Evolutionary conservation across 1,284 basidiomycete genomes (phyloP).

Genomic region (Wolfiporia cocos): DNA sequence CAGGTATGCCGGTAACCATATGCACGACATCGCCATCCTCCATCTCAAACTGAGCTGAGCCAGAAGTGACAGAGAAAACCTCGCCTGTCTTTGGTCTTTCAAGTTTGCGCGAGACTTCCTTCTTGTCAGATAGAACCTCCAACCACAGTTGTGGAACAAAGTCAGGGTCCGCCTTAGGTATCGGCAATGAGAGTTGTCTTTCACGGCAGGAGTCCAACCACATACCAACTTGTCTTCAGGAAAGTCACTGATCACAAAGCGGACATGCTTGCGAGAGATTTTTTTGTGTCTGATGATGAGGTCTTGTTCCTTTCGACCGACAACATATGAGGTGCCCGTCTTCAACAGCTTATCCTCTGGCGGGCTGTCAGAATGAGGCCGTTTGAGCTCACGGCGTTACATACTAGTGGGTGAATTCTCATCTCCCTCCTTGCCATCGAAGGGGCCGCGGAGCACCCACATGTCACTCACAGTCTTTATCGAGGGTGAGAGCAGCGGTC

Average conservation of each 20-base stretch:
- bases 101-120: not conserved
- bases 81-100: not conserved
- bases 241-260: slow-evolving; percentile 46
- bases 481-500: too few relatives aligned
- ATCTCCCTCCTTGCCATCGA: slow-evolving; percentile 35
- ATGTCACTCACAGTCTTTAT: too few relatives aligned
- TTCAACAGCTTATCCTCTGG: slow-evolving; percentile 60
- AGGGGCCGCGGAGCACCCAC: slow-evolving; percentile 49
- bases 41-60: slow-evolving; percentile 23
- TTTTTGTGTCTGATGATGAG: slow-evolving; percentile 52
- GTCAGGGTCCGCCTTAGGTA: slow-evolving; percentile 11
- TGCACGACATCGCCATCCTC: slow-evolving; percentile 44
- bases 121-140: slow-evolving; percentile 3
- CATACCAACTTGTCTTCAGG: slow-evolving; percentile 48
- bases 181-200: not conserved
- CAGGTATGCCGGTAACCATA: slow-evolving; percentile 35
- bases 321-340: slow-evolving; percentile 39
- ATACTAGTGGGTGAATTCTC: slow-evolving; percentile 33
- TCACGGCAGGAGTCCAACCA: slow-evolving; percentile 7
- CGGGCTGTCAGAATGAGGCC: not conserved
- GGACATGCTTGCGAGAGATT: slow-evolving; percentile 53
- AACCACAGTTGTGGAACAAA: slow-evolving; percentile 13
- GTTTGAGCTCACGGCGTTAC: slow-evolving; percentile 8
- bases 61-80: not conserved
- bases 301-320: slow-evolving; percentile 50